Evolutionary conservation across 2,329 filamentous ascomycete genomes (phyloP), one percentile per base, ranked within the genome.

Genomic region (Cordyceps javanica): DNA sequence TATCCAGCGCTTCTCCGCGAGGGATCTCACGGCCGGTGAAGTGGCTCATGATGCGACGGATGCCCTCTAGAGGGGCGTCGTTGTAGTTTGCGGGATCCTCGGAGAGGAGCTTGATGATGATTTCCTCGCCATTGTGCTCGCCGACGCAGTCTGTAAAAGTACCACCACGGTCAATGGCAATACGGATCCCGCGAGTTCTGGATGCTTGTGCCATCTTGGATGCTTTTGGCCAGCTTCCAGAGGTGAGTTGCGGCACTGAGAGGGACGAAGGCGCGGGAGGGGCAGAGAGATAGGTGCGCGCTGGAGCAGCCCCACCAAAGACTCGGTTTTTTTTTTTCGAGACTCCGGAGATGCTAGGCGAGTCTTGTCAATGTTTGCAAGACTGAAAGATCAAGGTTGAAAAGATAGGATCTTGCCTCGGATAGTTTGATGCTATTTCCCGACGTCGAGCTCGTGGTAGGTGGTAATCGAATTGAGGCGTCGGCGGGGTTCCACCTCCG

Each of bases 71-170:
- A 2, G 92, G 92, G 13, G 92, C 92, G 77, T 97, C 92, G 16
- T 86, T 80, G 74, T 97, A 97, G 75, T 96, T 96, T 57, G 84
- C 81, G 2, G 92, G 92, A 70, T 96, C 92, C 66, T 93, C 91
- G 2, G 91, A 96, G 19, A 96, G 83, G 2, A 96, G 83, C 74
- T 95, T 95, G 73, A 94, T 91, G 57, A 95, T 79, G 54, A 91
- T 81, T 68, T 94, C 89, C 69, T 92, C 83, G 80, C 89, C 63
- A 78, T 86, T 65, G 81, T 88, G 82, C 66, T 92, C 93, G 62
- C 90, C 91, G 21, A 96, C 89, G 68, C 91, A 96, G 73, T 96
- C 91, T 39, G 91, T 96, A 70, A 96, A 96, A 28, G 91, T 96
- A 59, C 91, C 91, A 63, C 91, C 91, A 60, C 91, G 86, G 66